Evolutionary conservation across 2,329 filamentous ascomycete genomes (phyloP), one percentile per base, ranked within the genome.

Genomic region (Penicillium italicum): DNA sequence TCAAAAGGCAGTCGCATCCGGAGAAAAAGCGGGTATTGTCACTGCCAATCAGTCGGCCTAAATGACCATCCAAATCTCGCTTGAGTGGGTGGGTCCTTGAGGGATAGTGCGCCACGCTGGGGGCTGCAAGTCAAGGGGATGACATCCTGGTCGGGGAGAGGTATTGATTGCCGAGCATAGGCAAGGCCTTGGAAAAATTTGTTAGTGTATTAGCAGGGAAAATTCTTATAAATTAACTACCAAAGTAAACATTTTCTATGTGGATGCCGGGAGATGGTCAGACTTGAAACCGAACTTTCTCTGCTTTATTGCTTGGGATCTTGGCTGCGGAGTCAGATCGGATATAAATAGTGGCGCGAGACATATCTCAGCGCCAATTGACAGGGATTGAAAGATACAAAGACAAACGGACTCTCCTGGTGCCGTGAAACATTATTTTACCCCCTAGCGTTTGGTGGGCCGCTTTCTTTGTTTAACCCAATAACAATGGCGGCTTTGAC

Each of bases 11-110:
- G 49, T 53, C 41, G 33, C 60, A 55, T 63, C 62, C 57, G 62
- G 62, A 65, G 63, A 64, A 62, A 64, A 65, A 61, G 55, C 54
- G 63, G 62, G 58, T 57, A 64, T 44, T 16, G 6, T 20, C 33
- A 34, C 33, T 45, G 22, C 63, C 62, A 64, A 62, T 54, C 43
- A 60, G 24, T 58, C 48, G 42, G 49, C 20, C 40, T 46, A n/a
- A 47, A 49, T 40, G 58, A 38, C 50, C 59, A 60, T 58, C 54
- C 58, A 59, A 65, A 61, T 65, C 55, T 64, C 63, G 63, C 58
- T 64, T 64, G 58, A 50, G 49, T n/a, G n/a, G 30, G 62, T 62
- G 62, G 60, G 60, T 64, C 62, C 62, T 49, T 12, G 36, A 44
- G 36, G 33, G 42, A 46, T 53, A 53, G 34, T 38, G 59, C 61